These are phyloP conservation scores for Agrocybe pediades DNA, from an alignment of 768 basidiomycete genomes.

Conservation along the genomic window DNA sequence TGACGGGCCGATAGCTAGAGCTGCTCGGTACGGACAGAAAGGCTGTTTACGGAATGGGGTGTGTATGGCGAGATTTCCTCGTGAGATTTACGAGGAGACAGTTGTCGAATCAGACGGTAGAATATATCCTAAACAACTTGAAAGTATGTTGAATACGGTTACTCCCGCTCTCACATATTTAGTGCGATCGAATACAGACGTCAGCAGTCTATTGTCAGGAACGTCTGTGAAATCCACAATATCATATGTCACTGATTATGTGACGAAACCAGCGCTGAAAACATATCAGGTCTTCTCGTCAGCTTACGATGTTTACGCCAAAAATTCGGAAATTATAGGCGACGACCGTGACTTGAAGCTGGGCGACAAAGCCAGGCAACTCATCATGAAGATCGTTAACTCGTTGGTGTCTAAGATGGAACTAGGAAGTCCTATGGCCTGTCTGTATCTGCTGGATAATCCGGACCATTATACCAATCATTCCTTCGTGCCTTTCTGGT, in stretches of 20 bases:
- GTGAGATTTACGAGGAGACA: conserved; percentile 19
- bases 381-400: conserved; percentile 30
- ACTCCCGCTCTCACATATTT: conserved; percentile 31
- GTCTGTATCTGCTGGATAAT: conserved; percentile 18
- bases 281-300: conserved; percentile 35
- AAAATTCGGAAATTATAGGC: conserved; percentile 1
- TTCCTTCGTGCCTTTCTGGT: conserved; percentile 28
- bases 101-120: conserved; percentile 29
- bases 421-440: conserved; percentile 27
- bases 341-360: no score
- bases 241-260: conserved; percentile 43
- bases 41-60: conserved; percentile 18
- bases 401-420: conserved; percentile 27
- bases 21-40: conserved; percentile 20
- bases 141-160: conserved; percentile 38
- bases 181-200: conserved; percentile 39
- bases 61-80: conserved; percentile 38
- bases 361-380: conserved; percentile 5
- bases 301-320: conserved; percentile 15
- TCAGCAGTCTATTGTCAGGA: conserved; percentile 37
- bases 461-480: conserved; percentile 16
- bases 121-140: conserved; percentile 31
- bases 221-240: conserved; percentile 40
- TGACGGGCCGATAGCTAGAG: neutral
- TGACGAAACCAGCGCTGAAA: conserved; percentile 41